These are phyloP conservation scores for Lactuca sativa DNA, from an alignment of 129 eudicot genomes.

Conservation along the genomic window DNA sequence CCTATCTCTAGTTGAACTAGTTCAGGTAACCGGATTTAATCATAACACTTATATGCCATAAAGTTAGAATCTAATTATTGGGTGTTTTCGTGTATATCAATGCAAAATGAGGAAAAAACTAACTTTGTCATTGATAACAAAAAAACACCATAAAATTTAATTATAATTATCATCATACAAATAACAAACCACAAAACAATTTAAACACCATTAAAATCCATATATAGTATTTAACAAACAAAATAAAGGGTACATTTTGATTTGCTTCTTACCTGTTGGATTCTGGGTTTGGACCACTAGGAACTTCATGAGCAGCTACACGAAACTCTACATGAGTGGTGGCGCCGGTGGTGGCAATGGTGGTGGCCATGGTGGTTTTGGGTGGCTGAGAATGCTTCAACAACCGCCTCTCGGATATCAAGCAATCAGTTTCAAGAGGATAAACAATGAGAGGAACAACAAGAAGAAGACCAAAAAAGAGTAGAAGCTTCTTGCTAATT, in stretches of 20 bases:
- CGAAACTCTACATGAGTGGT: constrained; percentile 32
- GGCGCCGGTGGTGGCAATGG: constrained; percentile 6
- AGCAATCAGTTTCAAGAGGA: constrained; percentile 20
- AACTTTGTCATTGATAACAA: not conserved
- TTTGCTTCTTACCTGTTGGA: constrained; percentile 49
- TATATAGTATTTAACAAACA: constrained; percentile 23
- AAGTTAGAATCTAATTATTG: no score
- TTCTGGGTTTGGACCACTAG: constrained; percentile 72
- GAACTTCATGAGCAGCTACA: constrained; percentile 70
- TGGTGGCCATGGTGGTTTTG: constrained; percentile 17
- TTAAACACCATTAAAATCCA: constrained; percentile 17
- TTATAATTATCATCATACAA: constrained; percentile 25
- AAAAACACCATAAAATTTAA: constrained; percentile 1
- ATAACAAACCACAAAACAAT: constrained; percentile 20
- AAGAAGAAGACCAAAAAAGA: no score
- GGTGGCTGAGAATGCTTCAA: constrained; percentile 13
- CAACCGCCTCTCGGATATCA: constrained; percentile 16
- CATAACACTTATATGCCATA: not conserved
- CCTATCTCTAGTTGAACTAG: not conserved
- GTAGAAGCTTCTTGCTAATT: constrained; percentile 31
- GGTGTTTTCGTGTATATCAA: not conserved
- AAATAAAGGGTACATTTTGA: constrained; percentile 9
- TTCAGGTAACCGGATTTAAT: not conserved
- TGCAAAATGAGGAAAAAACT: not conserved
- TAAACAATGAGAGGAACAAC: constrained; percentile 31